phyloP scores from a whole-genome alignment of 129 eudicot species.

The Flaveria brownii region DNA sequence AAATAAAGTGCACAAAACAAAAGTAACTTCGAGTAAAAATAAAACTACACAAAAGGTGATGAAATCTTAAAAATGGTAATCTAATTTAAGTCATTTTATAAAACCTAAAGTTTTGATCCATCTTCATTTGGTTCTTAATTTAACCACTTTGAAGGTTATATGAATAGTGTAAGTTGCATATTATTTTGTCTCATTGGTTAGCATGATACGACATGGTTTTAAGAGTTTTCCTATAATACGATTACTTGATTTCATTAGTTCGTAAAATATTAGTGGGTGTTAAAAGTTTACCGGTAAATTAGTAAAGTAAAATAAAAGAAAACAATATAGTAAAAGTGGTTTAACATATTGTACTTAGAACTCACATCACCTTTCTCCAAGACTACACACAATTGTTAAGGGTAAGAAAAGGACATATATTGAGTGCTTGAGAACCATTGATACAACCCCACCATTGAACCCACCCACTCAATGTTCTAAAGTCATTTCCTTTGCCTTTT shows the following conservation, averaged over 20 bases:
- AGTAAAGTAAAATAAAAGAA: not conserved
- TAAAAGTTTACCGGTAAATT: too few species aligned
- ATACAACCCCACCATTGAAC: constrained; percentile 37
- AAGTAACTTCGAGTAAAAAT: not conserved
- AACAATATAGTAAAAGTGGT: constrained; percentile 1
- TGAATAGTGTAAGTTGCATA: too few species aligned
- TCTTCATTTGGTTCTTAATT: too few species aligned
- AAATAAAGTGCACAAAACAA: not conserved
- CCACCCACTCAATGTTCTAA: constrained; percentile 44
- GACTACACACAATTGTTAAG: constrained; percentile 17
- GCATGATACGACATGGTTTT: too few species aligned
- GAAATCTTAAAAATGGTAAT: too few species aligned
- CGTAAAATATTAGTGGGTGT: too few species aligned
- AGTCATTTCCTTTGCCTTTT: constrained; percentile 35
- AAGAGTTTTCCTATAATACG: too few species aligned
- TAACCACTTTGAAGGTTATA: too few species aligned
- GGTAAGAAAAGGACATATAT: constrained; percentile 27
- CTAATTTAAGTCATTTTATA: too few species aligned
- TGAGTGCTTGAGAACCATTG: constrained; percentile 38
- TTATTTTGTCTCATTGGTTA: too few species aligned
- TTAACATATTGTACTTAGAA: constrained; percentile 41
- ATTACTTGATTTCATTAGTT: too few species aligned
- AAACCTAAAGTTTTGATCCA: too few species aligned
- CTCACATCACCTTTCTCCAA: constrained; percentile 41
- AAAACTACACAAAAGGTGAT: not conserved